Conservation (phyloP, 768 basidiomycete species). For the Mycena olivaceomarginata region DNA sequence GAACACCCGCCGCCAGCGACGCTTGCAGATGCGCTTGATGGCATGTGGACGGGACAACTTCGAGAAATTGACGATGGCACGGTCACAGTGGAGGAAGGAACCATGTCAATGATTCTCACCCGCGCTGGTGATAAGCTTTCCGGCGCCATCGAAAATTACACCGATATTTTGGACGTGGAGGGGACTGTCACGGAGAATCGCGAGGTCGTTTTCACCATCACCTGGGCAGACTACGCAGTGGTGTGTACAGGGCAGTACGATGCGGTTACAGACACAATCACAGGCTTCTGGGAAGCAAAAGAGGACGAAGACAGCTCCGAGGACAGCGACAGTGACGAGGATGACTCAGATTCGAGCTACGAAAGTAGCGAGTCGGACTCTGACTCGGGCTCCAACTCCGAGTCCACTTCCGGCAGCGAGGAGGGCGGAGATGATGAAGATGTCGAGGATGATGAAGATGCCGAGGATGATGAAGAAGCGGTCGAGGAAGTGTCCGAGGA, state of each 20-base stretch:
- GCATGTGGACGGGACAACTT: conserved; percentile 34
- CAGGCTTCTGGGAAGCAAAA: conserved; percentile 20
- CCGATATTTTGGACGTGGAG: conserved; percentile 6
- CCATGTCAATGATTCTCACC: conserved; percentile 30
- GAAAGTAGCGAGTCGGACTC: background rate
- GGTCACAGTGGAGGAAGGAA: conserved; percentile 2
- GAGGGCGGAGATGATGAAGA: background rate
- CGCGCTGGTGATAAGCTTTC: conserved; percentile 28
- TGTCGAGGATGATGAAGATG: background rate
- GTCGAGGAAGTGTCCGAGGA: background rate
- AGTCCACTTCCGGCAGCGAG: too few species aligned
- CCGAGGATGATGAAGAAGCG: conserved; percentile 7
- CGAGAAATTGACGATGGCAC: background rate
- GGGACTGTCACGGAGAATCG: conserved; percentile 32
- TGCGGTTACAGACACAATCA: conserved; percentile 25
- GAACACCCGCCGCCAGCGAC: conserved; percentile 19
- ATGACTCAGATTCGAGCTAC: background rate
- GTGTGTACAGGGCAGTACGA: conserved; percentile 37
- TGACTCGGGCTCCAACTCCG: too few species aligned
- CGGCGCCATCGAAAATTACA: conserved; percentile 27
- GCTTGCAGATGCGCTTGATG: conserved; percentile 29
- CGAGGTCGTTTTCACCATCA: conserved; percentile 27
- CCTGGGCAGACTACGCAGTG: conserved; percentile 23
- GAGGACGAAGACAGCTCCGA: background rate
- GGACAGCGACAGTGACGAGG: background rate